Conservation (phyloP, 1,284 basidiomycete species). For the Ustilago loliicola region DNA sequence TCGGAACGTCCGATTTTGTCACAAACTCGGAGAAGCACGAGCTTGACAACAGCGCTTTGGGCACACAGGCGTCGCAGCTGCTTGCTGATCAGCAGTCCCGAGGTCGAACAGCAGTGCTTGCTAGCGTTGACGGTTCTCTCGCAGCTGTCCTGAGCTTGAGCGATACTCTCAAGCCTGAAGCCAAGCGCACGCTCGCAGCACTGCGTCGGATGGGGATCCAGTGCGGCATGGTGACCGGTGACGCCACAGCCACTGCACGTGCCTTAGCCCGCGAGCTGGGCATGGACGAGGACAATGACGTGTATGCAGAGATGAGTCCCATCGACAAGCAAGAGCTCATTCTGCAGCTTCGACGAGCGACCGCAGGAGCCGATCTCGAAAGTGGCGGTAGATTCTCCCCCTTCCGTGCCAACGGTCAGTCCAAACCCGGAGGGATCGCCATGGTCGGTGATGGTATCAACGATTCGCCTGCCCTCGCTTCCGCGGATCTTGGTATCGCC, state of each 20-base stretch:
- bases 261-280: conserved; percentile 62
- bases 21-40: conserved; percentile 15
- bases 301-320: conserved; percentile 66
- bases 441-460: conserved; percentile 99
- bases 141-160: conserved; percentile 58
- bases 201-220: conserved; percentile 63
- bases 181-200: conserved; percentile 52
- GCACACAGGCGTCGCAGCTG: conserved; percentile 23
- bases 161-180: conserved; percentile 66
- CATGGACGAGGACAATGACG: conserved; percentile 55
- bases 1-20: conserved; percentile 61
- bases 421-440: conserved; percentile 50
- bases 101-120: conserved; percentile 65
- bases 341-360: conserved; percentile 71
- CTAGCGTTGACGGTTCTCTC: conserved; percentile 58
- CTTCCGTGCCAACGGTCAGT: conserved; percentile 30
- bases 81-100: conserved; percentile 48
- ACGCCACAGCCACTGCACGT: conserved; percentile 58
- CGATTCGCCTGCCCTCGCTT: conserved; percentile 95
- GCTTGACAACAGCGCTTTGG: conserved; percentile 24
- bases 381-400: conserved; percentile 26
- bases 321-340: conserved; percentile 65
- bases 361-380: conserved; percentile 31
- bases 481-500: conserved; percentile 94
- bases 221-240: conserved; percentile 68